Evolutionary conservation across 2,329 filamentous ascomycete species (phyloP).

Genomic region (Metarhizium album): DNA sequence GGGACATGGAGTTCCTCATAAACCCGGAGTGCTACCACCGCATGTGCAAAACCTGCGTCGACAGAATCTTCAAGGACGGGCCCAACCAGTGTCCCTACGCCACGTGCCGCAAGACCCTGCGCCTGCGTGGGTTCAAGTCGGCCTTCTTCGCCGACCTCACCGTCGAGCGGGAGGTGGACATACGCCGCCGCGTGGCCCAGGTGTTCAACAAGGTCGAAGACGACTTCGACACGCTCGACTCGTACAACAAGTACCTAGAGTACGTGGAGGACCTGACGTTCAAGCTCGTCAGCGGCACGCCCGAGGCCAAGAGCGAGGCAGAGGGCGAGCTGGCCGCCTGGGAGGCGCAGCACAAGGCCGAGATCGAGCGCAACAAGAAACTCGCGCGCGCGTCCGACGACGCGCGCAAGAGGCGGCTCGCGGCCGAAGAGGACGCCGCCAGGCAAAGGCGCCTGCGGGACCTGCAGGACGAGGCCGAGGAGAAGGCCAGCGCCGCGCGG

Average conservation of each 20-base stretch:
- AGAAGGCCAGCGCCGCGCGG: constrained; percentile 51
- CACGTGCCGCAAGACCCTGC: constrained; percentile 75
- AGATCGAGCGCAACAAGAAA: constrained; percentile 52
- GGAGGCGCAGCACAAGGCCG: constrained; percentile 59
- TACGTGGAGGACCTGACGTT: constrained; percentile 83
- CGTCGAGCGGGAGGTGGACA: constrained; percentile 89
- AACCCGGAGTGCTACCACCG: constrained; percentile 98
- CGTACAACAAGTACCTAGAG: constrained; percentile 92
- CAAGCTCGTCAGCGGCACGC: constrained; percentile 66
- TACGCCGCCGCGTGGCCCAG: constrained; percentile 64
- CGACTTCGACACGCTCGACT: constrained; percentile 75
- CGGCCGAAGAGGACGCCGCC: constrained; percentile 55
- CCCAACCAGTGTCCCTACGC: constrained; percentile 89
- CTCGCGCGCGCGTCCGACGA: constrained; percentile 47
- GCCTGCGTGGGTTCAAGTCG: constrained; percentile 71
- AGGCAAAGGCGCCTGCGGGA: constrained; percentile 49
- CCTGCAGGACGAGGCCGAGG: constrained; percentile 58
- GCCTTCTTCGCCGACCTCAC: constrained; percentile 84
- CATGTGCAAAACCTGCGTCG: constrained; percentile 95
- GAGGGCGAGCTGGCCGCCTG: constrained; percentile 45
- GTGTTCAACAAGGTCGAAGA: constrained; percentile 85
- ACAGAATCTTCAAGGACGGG: constrained; percentile 84
- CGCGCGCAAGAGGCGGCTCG: constrained; percentile 41
- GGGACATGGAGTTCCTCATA: constrained; percentile 87
- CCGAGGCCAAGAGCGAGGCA: constrained; percentile 45